phyloP scores from a whole-genome alignment of 1,139 yeast species.

The Diutina mesorugosa region DNA sequence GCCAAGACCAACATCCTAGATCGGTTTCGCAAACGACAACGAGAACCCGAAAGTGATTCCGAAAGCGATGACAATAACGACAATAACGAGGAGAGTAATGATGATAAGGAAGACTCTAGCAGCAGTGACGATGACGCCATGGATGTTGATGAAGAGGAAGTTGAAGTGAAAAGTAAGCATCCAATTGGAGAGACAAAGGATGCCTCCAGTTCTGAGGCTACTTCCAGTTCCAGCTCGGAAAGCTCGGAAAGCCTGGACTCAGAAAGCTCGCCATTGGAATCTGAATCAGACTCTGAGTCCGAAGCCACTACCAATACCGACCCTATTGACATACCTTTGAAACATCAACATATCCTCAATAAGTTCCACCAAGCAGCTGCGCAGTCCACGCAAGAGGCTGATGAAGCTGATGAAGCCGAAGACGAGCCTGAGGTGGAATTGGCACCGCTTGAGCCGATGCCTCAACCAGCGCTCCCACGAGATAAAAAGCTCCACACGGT shows the following conservation, averaged over 20 bases:
- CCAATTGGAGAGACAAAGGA: too few species aligned
- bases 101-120: too few species aligned
- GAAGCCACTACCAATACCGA: not conserved
- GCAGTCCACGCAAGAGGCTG: not conserved
- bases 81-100: not conserved
- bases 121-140: not conserved
- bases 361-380: not conserved
- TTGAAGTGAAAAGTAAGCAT: not conserved
- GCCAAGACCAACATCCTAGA: not conserved
- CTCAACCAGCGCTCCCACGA: conserved; percentile 62
- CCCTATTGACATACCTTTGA: not conserved
- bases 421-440: not conserved
- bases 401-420: not conserved
- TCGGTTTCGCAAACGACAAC: conserved; percentile 2
- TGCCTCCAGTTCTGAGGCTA: too few species aligned
- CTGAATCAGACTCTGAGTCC: not conserved
- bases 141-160: conserved; percentile 3
- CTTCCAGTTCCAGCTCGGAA: not conserved
- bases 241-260: not conserved
- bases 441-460: conserved; percentile 50
- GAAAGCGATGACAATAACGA: not conserved
- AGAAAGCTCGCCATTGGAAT: not conserved
- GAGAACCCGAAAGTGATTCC: not conserved
- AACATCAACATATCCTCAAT: not conserved
- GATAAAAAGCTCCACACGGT: conserved; percentile 30